Evolutionary conservation across 2,329 filamentous ascomycete genomes (phyloP), one percentile per base, ranked within the genome.

Genomic region (Clonostachys byssicola): DNA sequence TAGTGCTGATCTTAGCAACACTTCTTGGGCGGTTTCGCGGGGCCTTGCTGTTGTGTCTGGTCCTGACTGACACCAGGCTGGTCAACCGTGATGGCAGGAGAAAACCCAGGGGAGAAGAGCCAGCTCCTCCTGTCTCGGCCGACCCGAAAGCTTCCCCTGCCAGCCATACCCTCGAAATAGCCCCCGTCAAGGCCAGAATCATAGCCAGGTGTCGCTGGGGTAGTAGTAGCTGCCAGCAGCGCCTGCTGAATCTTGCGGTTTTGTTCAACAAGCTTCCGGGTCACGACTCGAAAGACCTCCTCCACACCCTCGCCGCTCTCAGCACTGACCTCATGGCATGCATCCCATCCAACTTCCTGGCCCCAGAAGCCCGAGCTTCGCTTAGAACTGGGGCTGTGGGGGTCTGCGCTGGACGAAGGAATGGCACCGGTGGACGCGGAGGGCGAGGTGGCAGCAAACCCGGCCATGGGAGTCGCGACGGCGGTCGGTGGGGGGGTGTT

Each of bases 301-400:
- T 97, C 94, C 16, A 99, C 92, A 16, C 92, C 92, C 72, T 96
- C 92, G 48, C 92, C 92, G 59, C 86, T 91, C 73, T 95, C 92
- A 43, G 92, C 92, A 56, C 86, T 92, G 61, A 99, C 92, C 71
- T 99, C 94, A 66, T 97, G 94, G 65, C 92, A 97, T 52, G 91
- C 95, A 60, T 96, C 92, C 92, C 92, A 97, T 45, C 92, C 91
- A 6, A 91, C 84, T 61, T 96, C 92, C 64, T 94, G 89, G 18
- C 86, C 90, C 92, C 92, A 96, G 68, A 91, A 89, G 2, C 87
- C 86, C 36, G 81, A 87, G 58, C 81, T 87, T 40, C 83, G 74
- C 63, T 86, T 86, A 42, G 78, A 82, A 56, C 74, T 78, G 41
- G 81, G 81, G 52, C 76, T 82, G 47, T 79, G 74, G 12, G 79